These are phyloP conservation scores for Theileria annulata DNA, from an alignment of 169 alveolate genomes.

Conservation along the genomic window DNA sequence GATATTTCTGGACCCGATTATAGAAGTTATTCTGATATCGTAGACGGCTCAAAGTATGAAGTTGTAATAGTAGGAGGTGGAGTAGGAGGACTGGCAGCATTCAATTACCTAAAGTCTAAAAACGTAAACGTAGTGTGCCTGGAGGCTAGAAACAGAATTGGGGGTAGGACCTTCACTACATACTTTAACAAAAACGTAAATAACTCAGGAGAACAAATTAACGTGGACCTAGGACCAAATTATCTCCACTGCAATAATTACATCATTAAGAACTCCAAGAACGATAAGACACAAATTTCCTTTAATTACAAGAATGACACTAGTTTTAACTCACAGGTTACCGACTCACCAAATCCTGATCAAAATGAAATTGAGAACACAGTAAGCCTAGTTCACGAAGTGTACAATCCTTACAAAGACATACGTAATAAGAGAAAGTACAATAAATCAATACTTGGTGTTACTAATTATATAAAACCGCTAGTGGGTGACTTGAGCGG, in stretches of 20 bases:
- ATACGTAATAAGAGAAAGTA: conserved; percentile 58
- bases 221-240: conserved; percentile 76
- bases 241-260: conserved; percentile 74
- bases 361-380: neutral
- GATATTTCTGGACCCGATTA: neutral
- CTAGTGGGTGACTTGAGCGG: conserved; percentile 72
- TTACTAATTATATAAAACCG: conserved; percentile 63
- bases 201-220: conserved; percentile 39
- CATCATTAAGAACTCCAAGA: conserved; percentile 3
- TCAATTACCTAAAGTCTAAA: conserved; percentile 66
- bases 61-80: conserved; percentile 79
- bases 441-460: conserved; percentile 66
- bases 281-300: neutral
- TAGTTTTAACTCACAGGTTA: neutral
- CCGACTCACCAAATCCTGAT: neutral
- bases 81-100: conserved; percentile 75
- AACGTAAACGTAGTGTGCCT: conserved; percentile 60
- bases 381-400: neutral
- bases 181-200: conserved; percentile 43
- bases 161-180: conserved; percentile 76
- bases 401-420: conserved; percentile 52
- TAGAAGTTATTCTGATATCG: neutral
- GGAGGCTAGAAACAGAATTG: conserved; percentile 75
- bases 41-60: conserved; percentile 28
- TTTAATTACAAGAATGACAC: neutral